Conservation (phyloP, 306 rosid genomes). For the Cicer yamashitae region DNA sequence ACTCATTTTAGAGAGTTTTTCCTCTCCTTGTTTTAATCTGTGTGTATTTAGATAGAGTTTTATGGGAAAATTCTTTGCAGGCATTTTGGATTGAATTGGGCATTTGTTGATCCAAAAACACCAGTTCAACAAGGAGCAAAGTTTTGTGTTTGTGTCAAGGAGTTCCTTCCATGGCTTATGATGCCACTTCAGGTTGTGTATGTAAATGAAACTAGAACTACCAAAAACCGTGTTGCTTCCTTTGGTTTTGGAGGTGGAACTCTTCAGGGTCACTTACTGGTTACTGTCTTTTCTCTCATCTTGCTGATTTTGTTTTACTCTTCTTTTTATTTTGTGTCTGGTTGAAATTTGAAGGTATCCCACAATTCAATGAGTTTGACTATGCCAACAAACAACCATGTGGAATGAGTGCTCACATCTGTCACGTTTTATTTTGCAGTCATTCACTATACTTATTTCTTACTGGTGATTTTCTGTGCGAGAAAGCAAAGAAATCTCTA, state of each 20-base stretch:
- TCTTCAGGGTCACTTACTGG: conserved; percentile 93
- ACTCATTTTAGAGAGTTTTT: not conserved
- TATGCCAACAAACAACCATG: not conserved
- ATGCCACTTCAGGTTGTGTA: conserved; percentile 93
- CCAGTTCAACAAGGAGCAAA: conserved; percentile 70
- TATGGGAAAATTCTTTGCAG: conserved; percentile 50
- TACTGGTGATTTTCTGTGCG: not conserved
- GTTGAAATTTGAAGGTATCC: conserved; percentile 11
- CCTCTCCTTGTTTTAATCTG: not conserved
- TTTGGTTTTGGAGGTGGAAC: conserved; percentile 94
- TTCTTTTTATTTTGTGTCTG: not conserved
- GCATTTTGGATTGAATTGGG: conserved; percentile 91
- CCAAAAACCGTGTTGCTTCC: conserved; percentile 50
- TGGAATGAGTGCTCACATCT: not conserved
- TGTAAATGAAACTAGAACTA: conserved; percentile 62
- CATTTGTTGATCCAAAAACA: conserved; percentile 86
- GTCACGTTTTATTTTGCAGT: not conserved
- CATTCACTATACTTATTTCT: not conserved
- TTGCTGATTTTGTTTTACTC: conserved; percentile 16
- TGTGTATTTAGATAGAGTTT: not conserved
- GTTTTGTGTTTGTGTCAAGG: conserved; percentile 85
- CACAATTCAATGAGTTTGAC: not conserved
- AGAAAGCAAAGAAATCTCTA: not conserved
- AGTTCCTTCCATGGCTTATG: conserved; percentile 91
- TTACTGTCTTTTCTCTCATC: conserved; percentile 47